phyloP scores from a whole-genome alignment of 805 yeast species.

The Nakazawaea ambrosiae region DNA sequence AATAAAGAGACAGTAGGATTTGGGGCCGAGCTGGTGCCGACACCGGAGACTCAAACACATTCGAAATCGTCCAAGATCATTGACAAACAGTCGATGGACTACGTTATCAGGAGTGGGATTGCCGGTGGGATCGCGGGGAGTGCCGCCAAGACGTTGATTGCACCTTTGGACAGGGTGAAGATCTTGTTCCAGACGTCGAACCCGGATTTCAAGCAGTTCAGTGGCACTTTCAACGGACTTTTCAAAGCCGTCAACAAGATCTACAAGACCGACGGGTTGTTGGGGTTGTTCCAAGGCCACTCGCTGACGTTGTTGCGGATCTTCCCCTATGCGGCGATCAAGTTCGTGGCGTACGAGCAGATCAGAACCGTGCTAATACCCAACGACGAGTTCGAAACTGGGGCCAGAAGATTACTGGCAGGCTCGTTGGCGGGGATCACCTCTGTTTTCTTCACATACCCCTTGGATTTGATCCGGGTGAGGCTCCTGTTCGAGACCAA shows the following conservation, averaged over 20 bases:
- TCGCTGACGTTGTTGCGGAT: conserved; percentile 87
- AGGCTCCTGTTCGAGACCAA: conserved; percentile 84
- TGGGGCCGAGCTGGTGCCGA: background rate
- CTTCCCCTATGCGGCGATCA: conserved; percentile 95
- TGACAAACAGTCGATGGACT: conserved; percentile 69
- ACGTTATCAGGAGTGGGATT: conserved; percentile 74
- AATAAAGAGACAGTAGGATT: too few species aligned
- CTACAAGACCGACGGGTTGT: conserved; percentile 57
- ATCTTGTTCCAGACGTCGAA: conserved; percentile 92
- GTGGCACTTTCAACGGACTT: conserved; percentile 77
- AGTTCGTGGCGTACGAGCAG: conserved; percentile 95
- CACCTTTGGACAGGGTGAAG: conserved; percentile 93
- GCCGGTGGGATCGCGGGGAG: conserved; percentile 97
- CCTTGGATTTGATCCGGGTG: conserved; percentile 84
- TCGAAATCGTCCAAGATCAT: conserved; percentile 26
- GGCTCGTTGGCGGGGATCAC: conserved; percentile 89
- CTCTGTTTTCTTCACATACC: conserved; percentile 85
- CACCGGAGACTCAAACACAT: too few species aligned
- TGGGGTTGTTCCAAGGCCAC: conserved; percentile 91
- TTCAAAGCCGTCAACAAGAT: conserved; percentile 66
- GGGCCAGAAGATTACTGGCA: conserved; percentile 69
- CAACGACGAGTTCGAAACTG: conserved; percentile 66
- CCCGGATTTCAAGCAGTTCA: conserved; percentile 74
- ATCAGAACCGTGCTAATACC: conserved; percentile 77
- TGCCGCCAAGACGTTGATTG: conserved; percentile 92